Conservation (phyloP, 2,329 filamentous ascomycete species). For the Apiospora malaysiana region DNA sequence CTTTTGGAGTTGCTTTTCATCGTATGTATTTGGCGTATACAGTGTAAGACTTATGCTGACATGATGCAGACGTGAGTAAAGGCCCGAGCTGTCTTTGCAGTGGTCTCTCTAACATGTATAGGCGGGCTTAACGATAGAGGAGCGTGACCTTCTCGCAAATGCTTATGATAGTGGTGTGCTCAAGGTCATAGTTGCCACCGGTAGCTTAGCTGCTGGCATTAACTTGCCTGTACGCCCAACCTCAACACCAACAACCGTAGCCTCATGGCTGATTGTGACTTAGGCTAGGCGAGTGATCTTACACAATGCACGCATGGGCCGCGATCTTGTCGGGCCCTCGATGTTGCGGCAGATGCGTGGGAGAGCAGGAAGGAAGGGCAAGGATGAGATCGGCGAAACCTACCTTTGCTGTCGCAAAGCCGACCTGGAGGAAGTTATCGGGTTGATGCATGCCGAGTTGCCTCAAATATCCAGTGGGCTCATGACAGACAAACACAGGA, state of each 20-base stretch:
- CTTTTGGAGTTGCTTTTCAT: constrained; percentile 75
- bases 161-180: constrained; percentile 73
- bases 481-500: constrained; percentile 68
- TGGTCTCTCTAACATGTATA: constrained; percentile 40
- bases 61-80: constrained; percentile 45
- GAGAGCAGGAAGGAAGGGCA: constrained; percentile 78
- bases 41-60: not conserved
- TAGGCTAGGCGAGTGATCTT: constrained; percentile 74
- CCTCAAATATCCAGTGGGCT: constrained; percentile 74
- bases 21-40: constrained; percentile 50
- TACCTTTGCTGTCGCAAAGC: constrained; percentile 74
- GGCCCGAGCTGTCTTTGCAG: not conserved
- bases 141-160: constrained; percentile 72
- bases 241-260: not conserved
- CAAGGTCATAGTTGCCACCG: constrained; percentile 77
- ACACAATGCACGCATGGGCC: constrained; percentile 77
- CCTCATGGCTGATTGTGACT: not conserved
- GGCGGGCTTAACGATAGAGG: constrained; percentile 75
- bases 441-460: constrained; percentile 74
- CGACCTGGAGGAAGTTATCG: constrained; percentile 72
- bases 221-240: constrained; percentile 58
- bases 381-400: constrained; percentile 78
- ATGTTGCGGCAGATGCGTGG: constrained; percentile 85
- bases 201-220: constrained; percentile 82
- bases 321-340: constrained; percentile 76